Base-by-base conservation (phyloP, 202 grass and related monocot genomes). In the Panicum hallii region DNA sequence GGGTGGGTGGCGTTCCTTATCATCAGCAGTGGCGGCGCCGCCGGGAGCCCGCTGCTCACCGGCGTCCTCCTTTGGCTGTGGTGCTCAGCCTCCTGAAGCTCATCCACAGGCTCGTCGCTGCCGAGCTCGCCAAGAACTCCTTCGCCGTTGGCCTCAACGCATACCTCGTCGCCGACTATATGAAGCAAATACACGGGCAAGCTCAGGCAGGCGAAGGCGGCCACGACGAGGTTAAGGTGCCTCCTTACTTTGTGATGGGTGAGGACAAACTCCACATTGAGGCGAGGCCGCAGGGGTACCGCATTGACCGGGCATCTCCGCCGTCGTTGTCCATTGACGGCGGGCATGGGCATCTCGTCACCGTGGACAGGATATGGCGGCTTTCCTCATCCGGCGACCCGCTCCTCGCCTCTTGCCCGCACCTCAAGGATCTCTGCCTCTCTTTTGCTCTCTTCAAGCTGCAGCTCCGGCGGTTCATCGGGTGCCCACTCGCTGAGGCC, bases 1-100 rank as follows among this genome's bases (percentile, higher is more conserved):
- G 88, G 84, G 9, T 90, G 88, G 88, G 88, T 87, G 43, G 88
- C 80, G 34, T 90, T 90, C 80, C 84, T 90, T 63, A 90, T 90
- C 69, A 42, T 87, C 80, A 90, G 75, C 68, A 87, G 84, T 41
- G 84, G 84, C 0, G 84, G 84, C 11, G 0, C 4, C 0, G 84
- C 84, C 20, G 88, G 88, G 17, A 90, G 84, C 80, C 60, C 84
- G 1, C 42, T 79, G 75, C 80, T 90, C 75, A 75, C 88, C 53
- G 84, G 84, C 9, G 75, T 90, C 50, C 84, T 90, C 9, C 68
- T 90, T 0, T 90, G 88, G 88, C 88, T 90, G 3, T 90, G 88
- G 88, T 87, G 32, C 84, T 90, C 2, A 87, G 88, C 75, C 88
- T 90, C 23, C 34, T 78, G 49, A 90, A 90, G 88, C 75, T 90